phyloP scores from a whole-genome alignment of 169 alveolate species.

The Besnoitia besnoiti region DNA sequence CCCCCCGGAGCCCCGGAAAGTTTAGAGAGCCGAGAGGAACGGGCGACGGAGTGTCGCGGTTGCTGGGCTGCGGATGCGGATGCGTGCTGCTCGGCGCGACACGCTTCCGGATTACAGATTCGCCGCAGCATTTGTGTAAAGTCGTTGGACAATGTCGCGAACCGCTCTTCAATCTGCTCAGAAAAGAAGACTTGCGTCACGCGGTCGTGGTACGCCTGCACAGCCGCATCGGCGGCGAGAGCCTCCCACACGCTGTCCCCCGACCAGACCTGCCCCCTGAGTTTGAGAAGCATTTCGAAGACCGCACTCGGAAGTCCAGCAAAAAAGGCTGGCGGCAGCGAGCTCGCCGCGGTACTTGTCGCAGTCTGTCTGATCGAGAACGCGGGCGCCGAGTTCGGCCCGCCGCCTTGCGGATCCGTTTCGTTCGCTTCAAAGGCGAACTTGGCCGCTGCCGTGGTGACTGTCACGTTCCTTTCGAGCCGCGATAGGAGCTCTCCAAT shows the following conservation, averaged over 20 bases:
- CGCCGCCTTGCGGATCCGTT: background rate
- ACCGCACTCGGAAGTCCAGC: background rate
- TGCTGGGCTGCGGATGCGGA: background rate
- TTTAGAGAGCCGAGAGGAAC: background rate
- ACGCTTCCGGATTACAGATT: constrained; percentile 7
- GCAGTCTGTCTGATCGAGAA: background rate
- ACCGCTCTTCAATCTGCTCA: background rate
- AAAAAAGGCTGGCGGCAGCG: background rate
- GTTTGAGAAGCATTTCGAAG: background rate
- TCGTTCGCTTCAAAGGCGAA: background rate
- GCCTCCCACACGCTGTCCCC: background rate
- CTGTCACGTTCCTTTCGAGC: background rate
- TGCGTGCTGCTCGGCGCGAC: background rate
- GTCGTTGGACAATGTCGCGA: background rate
- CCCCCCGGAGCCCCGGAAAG: background rate
- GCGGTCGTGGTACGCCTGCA: constrained; percentile 19
- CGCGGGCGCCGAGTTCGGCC: background rate
- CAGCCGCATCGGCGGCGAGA: constrained; percentile 18
- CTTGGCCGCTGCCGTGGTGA: background rate
- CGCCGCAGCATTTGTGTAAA: background rate
- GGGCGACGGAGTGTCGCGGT: background rate
- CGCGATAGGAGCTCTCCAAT: background rate
- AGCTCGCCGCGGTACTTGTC: background rate
- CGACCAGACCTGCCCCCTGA: background rate
- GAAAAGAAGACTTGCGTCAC: background rate